Evolutionary conservation across 2,329 filamentous ascomycete species (phyloP).

Genomic region (Ophiocordyceps camponoti-saundersi): DNA sequence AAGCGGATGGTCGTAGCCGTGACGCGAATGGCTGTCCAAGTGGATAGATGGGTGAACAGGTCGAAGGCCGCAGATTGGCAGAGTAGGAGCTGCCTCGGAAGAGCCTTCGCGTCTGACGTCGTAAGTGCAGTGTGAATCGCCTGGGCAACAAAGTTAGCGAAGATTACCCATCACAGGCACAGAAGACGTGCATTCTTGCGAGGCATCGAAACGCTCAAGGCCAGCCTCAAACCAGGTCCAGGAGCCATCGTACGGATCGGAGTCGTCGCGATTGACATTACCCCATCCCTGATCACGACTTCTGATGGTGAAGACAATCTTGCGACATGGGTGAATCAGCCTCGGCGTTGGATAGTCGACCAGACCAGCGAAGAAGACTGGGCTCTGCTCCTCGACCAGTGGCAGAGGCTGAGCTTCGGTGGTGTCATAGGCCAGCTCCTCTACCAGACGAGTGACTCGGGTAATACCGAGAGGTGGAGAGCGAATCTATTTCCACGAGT

Average conservation of each 20-base stretch:
- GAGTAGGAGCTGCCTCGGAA: slow-evolving; percentile 6
- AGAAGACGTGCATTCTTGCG: slow-evolving; percentile 10
- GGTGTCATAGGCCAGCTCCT: slow-evolving; percentile 13
- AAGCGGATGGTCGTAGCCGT: slow-evolving; percentile 20
- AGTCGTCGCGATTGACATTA: slow-evolving; percentile 14
- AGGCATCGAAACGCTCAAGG: slow-evolving; percentile 33
- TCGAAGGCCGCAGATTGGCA: slow-evolving; percentile 18
- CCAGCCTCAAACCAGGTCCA: slow-evolving; percentile 50
- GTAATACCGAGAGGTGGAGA: slow-evolving; percentile 21
- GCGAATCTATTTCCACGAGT: slow-evolving; percentile 11
- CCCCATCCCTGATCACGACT: slow-evolving; percentile 45
- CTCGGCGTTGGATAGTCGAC: slow-evolving; percentile 21
- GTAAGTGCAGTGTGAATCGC: slow-evolving; percentile 12
- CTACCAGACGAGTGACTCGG: slow-evolving; percentile 9
- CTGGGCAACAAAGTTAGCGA: slow-evolving; percentile 4
- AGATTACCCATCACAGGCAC: slow-evolving; percentile 1
- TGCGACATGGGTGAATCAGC: slow-evolving; percentile 34
- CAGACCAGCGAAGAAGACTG: slow-evolving; percentile 14
- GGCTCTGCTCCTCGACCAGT: slow-evolving; percentile 10
- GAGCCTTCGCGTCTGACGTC: slow-evolving; percentile 11
- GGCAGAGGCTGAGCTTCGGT: slow-evolving; percentile 12
- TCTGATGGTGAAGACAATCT: slow-evolving; percentile 40
- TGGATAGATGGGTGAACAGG: slow-evolving; percentile 16
- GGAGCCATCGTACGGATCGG: slow-evolving; percentile 28
- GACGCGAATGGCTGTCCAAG: slow-evolving; percentile 4